Conservation (phyloP, 345 rosid genomes). For the Eutrema yunnanense region DNA sequence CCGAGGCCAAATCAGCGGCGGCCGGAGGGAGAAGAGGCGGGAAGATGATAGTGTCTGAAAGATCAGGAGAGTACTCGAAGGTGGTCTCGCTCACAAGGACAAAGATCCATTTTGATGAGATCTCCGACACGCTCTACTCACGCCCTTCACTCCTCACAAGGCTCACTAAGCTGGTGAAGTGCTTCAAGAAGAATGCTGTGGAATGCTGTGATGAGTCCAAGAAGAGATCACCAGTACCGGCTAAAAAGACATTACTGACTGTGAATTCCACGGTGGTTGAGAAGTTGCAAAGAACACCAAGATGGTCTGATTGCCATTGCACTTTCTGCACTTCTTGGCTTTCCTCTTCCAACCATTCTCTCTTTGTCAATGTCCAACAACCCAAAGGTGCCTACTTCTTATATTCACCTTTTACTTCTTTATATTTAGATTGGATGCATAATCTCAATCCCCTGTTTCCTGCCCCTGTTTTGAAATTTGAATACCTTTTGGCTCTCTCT, state of each 20-base stretch:
- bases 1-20: slow-evolving; percentile 21
- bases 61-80: slow-evolving; percentile 57
- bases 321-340: slow-evolving; percentile 69
- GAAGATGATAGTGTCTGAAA: slow-evolving; percentile 74
- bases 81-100: slow-evolving; percentile 63
- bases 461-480: neutral
- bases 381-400: slow-evolving; percentile 36
- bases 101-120: slow-evolving; percentile 74
- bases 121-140: slow-evolving; percentile 81
- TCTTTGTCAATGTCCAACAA: slow-evolving; percentile 68
- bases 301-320: slow-evolving; percentile 98
- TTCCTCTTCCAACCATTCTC: slow-evolving; percentile 48
- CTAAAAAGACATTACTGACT: slow-evolving; percentile 38
- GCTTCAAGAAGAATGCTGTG: slow-evolving; percentile 30
- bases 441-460: neutral
- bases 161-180: slow-evolving; percentile 49
- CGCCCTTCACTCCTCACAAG: slow-evolving; percentile 54
- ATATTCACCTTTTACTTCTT: neutral
- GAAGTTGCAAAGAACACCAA: slow-evolving; percentile 48
- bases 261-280: slow-evolving; percentile 66
- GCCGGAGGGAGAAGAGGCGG: slow-evolving; percentile 30
- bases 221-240: slow-evolving; percentile 9
- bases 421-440: slow-evolving; percentile 4
- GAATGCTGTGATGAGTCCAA: slow-evolving; percentile 34
- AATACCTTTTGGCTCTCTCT: neutral